Percentiles rank a stretch among this genome's conserved stretches.
These are phyloP conservation scores for Cinchona pubescens DNA, from an alignment of 257 asterid species.

Conservation along the genomic window DNA sequence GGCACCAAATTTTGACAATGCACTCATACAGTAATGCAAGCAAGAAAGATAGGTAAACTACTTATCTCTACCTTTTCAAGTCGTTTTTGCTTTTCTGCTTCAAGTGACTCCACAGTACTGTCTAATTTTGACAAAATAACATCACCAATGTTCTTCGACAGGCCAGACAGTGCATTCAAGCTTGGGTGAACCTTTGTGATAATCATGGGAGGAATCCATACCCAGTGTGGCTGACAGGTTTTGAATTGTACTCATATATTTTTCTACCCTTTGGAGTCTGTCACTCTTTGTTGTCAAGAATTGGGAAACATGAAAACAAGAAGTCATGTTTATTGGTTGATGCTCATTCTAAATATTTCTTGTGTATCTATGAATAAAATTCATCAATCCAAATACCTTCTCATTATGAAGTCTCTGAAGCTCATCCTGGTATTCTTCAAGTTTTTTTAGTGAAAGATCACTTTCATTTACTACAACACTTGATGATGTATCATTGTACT, in stretches of 20 bases:
- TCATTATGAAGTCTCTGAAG: slow-evolving; percentile 85
- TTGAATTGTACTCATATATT: slow-evolving; percentile 56
- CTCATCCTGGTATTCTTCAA: slow-evolving; percentile 84
- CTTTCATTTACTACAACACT: slow-evolving; percentile 53
- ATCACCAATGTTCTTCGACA: slow-evolving; percentile 87
- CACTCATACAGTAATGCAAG: background rate
- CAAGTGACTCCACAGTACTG: slow-evolving; percentile 68
- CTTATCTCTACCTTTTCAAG: slow-evolving; percentile 59
- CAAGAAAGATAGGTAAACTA: background rate
- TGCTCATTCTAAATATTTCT: background rate
- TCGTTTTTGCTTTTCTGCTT: slow-evolving; percentile 72
- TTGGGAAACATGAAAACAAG: slow-evolving; percentile 12
- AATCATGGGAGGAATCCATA: slow-evolving; percentile 79
- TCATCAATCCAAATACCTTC: slow-evolving; percentile 46
- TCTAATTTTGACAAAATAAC: slow-evolving; percentile 67
- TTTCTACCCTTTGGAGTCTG: slow-evolving; percentile 85
- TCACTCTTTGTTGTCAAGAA: slow-evolving; percentile 50
- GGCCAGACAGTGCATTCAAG: slow-evolving; percentile 84
- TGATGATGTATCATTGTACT: slow-evolving; percentile 60
- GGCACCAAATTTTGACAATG: background rate
- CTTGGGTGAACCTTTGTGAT: slow-evolving; percentile 98
- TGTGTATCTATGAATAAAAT: background rate
- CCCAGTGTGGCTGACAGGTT: slow-evolving; percentile 74
- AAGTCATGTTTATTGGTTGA: slow-evolving; percentile 7
- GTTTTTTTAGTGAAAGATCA: slow-evolving; percentile 76